Conservation (phyloP, 352 stramenopile species). For the Phytophthora citrophthora region DNA sequence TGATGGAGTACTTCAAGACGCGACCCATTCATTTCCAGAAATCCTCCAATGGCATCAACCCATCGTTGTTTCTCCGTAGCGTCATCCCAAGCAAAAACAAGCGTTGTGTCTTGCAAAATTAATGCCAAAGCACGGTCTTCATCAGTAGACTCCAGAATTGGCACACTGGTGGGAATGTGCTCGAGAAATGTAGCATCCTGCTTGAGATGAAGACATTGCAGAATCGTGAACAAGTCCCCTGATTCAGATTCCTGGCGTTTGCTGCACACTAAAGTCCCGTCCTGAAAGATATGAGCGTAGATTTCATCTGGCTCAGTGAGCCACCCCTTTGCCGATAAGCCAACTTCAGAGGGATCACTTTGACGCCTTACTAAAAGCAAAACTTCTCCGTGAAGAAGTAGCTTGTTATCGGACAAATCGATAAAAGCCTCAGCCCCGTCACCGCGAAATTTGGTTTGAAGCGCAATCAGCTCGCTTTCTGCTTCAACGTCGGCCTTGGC, state of each 20-base stretch:
- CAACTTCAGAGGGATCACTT: constrained; percentile 5
- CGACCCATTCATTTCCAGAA: constrained; percentile 44
- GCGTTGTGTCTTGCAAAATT: constrained; percentile 27
- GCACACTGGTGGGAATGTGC: constrained; percentile 34
- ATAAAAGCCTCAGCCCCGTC: constrained; percentile 23
- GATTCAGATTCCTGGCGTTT: constrained; percentile 11
- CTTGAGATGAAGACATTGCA: constrained; percentile 38
- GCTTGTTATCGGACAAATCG: constrained; percentile 39
- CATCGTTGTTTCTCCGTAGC: constrained; percentile 31
- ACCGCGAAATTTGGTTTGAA: constrained; percentile 38
- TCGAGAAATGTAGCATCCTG: constrained; percentile 52
- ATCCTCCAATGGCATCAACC: constrained; percentile 35
- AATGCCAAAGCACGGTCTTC: constrained; percentile 31
- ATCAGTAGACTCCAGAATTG: constrained; percentile 6
- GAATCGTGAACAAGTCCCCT: constrained; percentile 24
- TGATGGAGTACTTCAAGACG: constrained; percentile 32
- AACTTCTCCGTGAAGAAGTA: constrained; percentile 43
- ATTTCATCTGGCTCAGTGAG: constrained; percentile 8
- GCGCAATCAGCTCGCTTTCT: constrained; percentile 38
- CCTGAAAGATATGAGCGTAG: constrained; percentile 45
- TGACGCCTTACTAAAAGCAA: constrained; percentile 8
- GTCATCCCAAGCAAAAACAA: constrained; percentile 33
- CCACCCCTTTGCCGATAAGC: neutral
- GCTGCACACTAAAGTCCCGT: constrained; percentile 43
- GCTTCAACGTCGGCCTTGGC: constrained; percentile 31